A percentile compares a stretch with the other conserved stretches of the same genome.
These are phyloP conservation scores for Penicillium sp. DNA, from an alignment of 2,329 filamentous ascomycete genomes.

Conservation along the genomic window DNA sequence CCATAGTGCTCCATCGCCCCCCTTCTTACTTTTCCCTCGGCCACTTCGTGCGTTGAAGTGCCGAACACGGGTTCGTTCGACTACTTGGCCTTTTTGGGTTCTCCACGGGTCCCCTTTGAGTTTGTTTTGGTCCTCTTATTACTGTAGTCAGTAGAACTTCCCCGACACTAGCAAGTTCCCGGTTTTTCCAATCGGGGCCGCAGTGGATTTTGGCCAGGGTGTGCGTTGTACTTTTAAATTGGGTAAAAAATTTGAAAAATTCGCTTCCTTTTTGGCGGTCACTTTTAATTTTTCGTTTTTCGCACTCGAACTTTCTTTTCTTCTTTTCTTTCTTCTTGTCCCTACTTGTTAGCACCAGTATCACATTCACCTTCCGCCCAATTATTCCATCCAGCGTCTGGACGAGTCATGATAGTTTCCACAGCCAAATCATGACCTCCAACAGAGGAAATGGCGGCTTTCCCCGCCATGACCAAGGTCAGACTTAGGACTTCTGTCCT, in stretches of 20 bases:
- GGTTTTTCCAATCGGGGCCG: slow-evolving; percentile 1
- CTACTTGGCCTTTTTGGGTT: not conserved
- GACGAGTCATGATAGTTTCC: not conserved
- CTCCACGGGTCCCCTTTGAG: not conserved
- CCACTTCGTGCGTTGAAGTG: not conserved
- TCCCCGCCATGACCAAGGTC: slow-evolving; percentile 2
- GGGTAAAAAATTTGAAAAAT: slow-evolving; percentile 1
- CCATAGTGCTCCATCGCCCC: not conserved
- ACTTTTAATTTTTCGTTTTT: slow-evolving; percentile 3
- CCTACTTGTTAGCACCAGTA: not conserved
- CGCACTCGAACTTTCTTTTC: slow-evolving; percentile 8
- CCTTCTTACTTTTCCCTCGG: not conserved
- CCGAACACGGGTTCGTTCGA: not conserved
- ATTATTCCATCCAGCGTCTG: not conserved
- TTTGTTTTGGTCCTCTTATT: not conserved
- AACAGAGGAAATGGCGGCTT: not conserved
- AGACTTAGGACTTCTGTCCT: slow-evolving; percentile 1
- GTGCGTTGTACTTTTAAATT: slow-evolving; percentile 8
- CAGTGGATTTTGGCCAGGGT: slow-evolving; percentile 5
- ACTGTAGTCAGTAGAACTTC: not conserved
- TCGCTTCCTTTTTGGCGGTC: slow-evolving; percentile 8
- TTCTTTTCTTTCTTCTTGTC: slow-evolving; percentile 6
- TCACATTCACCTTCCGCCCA: not conserved
- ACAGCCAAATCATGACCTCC: not conserved
- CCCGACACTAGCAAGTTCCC: slow-evolving; percentile 2